A percentile compares a stretch with the other conserved stretches of the same genome.
Evolutionary conservation across 805 yeast genomes (phyloP).

Genomic region (Diddensiella santjacobensis): DNA sequence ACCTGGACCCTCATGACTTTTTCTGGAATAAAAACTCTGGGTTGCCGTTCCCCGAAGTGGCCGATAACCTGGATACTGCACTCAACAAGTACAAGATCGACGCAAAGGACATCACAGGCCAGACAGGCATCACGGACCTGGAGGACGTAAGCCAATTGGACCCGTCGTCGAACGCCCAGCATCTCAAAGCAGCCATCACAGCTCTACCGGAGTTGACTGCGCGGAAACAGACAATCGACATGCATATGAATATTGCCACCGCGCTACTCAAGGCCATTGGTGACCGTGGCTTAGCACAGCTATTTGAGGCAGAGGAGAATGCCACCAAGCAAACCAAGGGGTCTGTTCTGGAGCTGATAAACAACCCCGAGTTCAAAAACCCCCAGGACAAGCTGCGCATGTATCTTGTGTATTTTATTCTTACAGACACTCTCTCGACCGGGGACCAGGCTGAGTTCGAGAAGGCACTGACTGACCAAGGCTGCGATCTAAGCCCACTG

Average conservation of each 20-base stretch:
- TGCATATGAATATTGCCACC: conserved; percentile 94
- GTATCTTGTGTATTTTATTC: conserved; percentile 65
- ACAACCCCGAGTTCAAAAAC: conserved; percentile 56
- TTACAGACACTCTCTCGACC: conserved; percentile 42
- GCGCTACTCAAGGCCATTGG: conserved; percentile 78
- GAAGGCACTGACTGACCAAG: conserved; percentile 51
- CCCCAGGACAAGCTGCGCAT: conserved; percentile 79
- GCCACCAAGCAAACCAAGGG: conserved; percentile 46
- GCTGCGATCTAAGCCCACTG: conserved; percentile 60
- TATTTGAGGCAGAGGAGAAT: conserved; percentile 91
- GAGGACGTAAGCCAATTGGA: conserved; percentile 61
- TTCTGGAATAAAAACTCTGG: conserved; percentile 85
- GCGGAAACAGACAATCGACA: conserved; percentile 81
- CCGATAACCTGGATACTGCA: conserved; percentile 88
- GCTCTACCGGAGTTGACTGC: conserved; percentile 90
- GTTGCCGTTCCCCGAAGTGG: conserved; percentile 97
- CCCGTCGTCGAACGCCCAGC: conserved; percentile 34
- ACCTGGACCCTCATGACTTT: conserved; percentile 88
- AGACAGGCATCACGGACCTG: conserved; percentile 67
- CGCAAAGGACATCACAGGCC: conserved; percentile 78
- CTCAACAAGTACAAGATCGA: conserved; percentile 77
- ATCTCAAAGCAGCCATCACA: conserved; percentile 67
- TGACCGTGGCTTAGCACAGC: conserved; percentile 80
- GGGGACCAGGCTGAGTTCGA: conserved; percentile 62
- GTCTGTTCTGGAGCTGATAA: conserved; percentile 49